Percentiles rank a stretch among this genome's conserved stretches.
Evolutionary conservation across 768 basidiomycete genomes (phyloP).

Genomic region (Lactarius quietus): DNA sequence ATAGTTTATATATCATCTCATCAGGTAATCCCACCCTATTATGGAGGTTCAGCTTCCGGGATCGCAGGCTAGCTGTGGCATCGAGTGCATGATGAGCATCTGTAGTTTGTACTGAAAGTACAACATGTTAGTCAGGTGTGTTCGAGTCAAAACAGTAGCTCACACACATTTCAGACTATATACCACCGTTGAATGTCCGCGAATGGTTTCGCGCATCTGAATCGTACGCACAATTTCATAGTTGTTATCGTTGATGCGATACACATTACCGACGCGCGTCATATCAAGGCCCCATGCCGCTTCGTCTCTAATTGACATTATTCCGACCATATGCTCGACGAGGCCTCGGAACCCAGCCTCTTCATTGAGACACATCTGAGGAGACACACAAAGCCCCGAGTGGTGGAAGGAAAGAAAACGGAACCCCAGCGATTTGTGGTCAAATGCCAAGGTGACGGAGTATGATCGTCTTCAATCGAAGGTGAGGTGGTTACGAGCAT

Average conservation of each 20-base stretch:
- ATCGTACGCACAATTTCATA: not conserved
- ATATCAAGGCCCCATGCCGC: not conserved
- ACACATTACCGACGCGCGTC: not conserved
- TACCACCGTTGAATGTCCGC: not conserved
- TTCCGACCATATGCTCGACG: not conserved
- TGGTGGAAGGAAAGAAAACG: not conserved
- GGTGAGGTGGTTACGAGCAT: not conserved
- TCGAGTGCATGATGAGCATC: not conserved
- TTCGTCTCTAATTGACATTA: not conserved
- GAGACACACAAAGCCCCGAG: not conserved
- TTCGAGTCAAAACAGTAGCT: not conserved
- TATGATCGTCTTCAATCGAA: not conserved
- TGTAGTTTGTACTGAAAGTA: not conserved
- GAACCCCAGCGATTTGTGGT: not conserved
- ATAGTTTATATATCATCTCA: not conserved
- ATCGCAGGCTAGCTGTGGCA: not conserved
- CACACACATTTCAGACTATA: not conserved
- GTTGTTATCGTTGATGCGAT: not conserved
- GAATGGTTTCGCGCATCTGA: not conserved
- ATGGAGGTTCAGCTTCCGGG: not conserved
- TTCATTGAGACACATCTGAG: not conserved
- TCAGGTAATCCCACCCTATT: not conserved
- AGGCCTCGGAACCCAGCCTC: not conserved
- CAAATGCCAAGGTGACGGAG: not conserved
- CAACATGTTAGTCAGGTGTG: not conserved